Evolutionary conservation across 1,284 basidiomycete genomes (phyloP), one percentile per base, ranked within the genome.

Genomic region (Cryptococcus sp.): DNA sequence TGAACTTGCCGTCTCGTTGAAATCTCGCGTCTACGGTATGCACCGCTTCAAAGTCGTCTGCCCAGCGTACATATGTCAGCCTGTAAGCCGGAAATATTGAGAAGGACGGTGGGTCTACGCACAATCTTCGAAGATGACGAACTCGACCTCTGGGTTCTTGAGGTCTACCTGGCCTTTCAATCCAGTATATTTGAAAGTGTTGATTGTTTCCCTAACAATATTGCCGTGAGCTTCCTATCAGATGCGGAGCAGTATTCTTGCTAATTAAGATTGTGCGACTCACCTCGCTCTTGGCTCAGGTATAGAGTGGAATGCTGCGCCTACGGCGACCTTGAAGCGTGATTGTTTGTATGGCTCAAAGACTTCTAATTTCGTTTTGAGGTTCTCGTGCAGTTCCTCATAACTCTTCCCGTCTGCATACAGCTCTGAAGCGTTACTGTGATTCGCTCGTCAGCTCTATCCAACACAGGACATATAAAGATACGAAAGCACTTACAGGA

Each of bases 91-190:
- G 23, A 26, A 41, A 48, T 16, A 13, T 5, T 13, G 13, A n/a
- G 41, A 44, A 20, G 38, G 37, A 52, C 40, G 7, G 5, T 48
- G 46, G 40, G 3, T 51, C 44, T 46, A 78, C 85, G 61, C 63
- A 91, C 93, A 97, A 80, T 99, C 96, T 80, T 99, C 95, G 62
- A 90, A 90, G 40, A 89, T 86, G 4, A 86, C 85, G 54, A 94
- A 81, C 25, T 85, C 84, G 37, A 94, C 83, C 39, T 93, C 85
- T 0, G 96, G 90, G 37, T 82, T 82, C 63, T 87, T 87, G 83
- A 99, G 85, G 58, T 89, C 85, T 65, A 97, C 92, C 63, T 84
- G 84, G 5, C 94, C 94, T 59, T 83, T 73, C 60, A 95, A 87
- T 22, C 80, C 85, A 87, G 97, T 93, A 76, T 92, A 97, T 1